phyloP scores from a whole-genome alignment of 208 protist species.

The Leishmania martiniquensis region DNA sequence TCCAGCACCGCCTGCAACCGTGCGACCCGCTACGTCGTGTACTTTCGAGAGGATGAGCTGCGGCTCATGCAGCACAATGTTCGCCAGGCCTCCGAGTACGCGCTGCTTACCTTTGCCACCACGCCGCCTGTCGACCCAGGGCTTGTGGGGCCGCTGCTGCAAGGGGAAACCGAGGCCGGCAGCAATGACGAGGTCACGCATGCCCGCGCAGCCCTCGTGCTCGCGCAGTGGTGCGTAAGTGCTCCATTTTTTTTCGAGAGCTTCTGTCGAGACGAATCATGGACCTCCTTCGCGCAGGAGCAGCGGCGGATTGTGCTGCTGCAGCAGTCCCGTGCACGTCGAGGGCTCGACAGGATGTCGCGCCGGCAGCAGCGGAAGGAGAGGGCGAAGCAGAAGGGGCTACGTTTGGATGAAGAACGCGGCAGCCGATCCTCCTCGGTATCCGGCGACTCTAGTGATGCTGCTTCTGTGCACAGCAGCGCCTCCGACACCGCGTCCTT shows the following conservation, averaged over 20 bases:
- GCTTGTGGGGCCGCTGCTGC: slow-evolving; percentile 32
- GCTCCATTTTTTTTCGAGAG: slow-evolving; percentile 75
- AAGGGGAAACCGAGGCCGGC: neutral
- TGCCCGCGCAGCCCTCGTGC: slow-evolving; percentile 20
- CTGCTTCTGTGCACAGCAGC: neutral
- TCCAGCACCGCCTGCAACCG: slow-evolving; percentile 61
- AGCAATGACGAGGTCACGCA: slow-evolving; percentile 13
- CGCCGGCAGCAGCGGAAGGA: slow-evolving; percentile 13
- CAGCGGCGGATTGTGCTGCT: slow-evolving; percentile 72
- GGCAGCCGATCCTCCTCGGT: slow-evolving; percentile 10
- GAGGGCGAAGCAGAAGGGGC: neutral
- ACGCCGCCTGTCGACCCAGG: slow-evolving; percentile 67
- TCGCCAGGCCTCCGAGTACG: slow-evolving; percentile 59
- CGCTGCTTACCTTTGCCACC: slow-evolving; percentile 76
- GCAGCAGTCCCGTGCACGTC: slow-evolving; percentile 51
- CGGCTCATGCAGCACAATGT: slow-evolving; percentile 83
- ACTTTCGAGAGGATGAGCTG: slow-evolving; percentile 86
- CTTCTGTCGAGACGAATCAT: slow-evolving; percentile 79
- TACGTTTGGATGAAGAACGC: neutral
- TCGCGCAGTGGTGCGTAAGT: slow-evolving; percentile 73
- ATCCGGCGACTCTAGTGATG: slow-evolving; percentile 12
- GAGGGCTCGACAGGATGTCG: slow-evolving; percentile 23
- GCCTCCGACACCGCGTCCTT: neutral
- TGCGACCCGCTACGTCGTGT: slow-evolving; percentile 82
- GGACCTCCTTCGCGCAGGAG: slow-evolving; percentile 81